phyloP scores from a whole-genome alignment of 768 basidiomycete species.

The Kondoa subrosea region DNA sequence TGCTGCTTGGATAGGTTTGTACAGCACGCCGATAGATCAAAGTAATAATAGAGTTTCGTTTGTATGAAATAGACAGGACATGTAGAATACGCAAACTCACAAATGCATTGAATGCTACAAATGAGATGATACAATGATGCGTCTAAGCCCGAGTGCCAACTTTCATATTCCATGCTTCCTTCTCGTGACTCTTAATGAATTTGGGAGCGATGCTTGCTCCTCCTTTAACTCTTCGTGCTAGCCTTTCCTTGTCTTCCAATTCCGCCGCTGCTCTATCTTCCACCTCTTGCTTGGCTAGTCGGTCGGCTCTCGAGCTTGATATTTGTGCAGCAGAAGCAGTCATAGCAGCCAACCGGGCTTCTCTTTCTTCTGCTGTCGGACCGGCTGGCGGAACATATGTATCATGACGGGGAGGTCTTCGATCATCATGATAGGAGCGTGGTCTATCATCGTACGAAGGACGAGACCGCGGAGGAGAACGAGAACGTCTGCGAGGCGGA shows the following conservation, averaged over 20 bases:
- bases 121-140: too few relatives aligned
- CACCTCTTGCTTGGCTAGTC: slow-evolving; percentile 50
- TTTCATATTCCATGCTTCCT: slow-evolving; percentile 55
- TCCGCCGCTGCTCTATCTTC: slow-evolving; percentile 64
- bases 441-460: neutral
- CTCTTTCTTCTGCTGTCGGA: slow-evolving; percentile 40
- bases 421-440: slow-evolving; percentile 3
- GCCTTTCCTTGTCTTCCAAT: slow-evolving; percentile 45
- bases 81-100: neutral
- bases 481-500: slow-evolving; percentile 27
- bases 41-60: neutral
- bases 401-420: slow-evolving; percentile 26
- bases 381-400: slow-evolving; percentile 21
- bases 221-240: slow-evolving; percentile 42
- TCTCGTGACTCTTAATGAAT: slow-evolving; percentile 68
- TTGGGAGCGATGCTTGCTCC: slow-evolving; percentile 50
- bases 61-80: neutral
- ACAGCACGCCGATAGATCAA: neutral
- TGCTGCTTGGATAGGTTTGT: neutral
- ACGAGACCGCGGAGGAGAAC: slow-evolving; percentile 35
- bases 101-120: neutral
- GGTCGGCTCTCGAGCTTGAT: slow-evolving; percentile 52
- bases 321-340: slow-evolving; percentile 50
- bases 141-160: neutral
- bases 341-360: slow-evolving; percentile 84